Base-by-base conservation (phyloP, 2,329 filamentous ascomycete genomes). In the Fusarium praegraminearum region DNA sequence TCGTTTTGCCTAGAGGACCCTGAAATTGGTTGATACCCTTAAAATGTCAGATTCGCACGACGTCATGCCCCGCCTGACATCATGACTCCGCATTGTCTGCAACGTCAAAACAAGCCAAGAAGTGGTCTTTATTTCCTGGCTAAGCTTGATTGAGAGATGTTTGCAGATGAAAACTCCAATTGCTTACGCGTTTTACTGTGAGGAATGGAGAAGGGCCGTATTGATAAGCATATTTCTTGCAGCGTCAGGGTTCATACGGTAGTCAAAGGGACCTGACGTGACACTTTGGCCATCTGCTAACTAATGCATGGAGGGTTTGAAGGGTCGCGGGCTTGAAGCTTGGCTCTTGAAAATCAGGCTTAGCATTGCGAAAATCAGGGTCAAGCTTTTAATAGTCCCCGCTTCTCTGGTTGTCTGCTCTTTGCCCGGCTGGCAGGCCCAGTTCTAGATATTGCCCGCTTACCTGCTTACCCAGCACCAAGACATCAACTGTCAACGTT, bases 31-130 rank as follows among this genome's bases (percentile, higher is more conserved):
- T 9, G 38, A 22, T 12, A 40, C n/a, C 36, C 46, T 44, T 33
- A 53, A 12, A 7, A 36, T 13, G 26, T 26, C 18, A 44, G 57
- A 64, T 54, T 11, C 36, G 0, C 52, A 38, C 40, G 44, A 65
- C 62, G 62, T 65, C 62, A 65, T 65, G 35, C 12, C 8, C 7
- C 5, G 16, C 28, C 60, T 65, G 62, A 65, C 61, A 65, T 65
- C 62, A 65, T 59, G 43, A 54, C 61, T 59, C 61, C 41, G 62
- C 62, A 33, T 32, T 5, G 6, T 33, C n/a, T n/a, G 52, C 22
- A 35, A 61, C 54, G 3, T 26, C 38, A 51, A 54, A 53, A 59
- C 62, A 54, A 20, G 62, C 47, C 3, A 49, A 11, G 15, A 12
- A 40, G 49, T 22, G 49, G 49, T 4, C 1, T 30, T 12, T 30